These are phyloP conservation scores for Chrysanthemum makinoi DNA, from an alignment of 129 eudicot species.

Conservation along the genomic window DNA sequence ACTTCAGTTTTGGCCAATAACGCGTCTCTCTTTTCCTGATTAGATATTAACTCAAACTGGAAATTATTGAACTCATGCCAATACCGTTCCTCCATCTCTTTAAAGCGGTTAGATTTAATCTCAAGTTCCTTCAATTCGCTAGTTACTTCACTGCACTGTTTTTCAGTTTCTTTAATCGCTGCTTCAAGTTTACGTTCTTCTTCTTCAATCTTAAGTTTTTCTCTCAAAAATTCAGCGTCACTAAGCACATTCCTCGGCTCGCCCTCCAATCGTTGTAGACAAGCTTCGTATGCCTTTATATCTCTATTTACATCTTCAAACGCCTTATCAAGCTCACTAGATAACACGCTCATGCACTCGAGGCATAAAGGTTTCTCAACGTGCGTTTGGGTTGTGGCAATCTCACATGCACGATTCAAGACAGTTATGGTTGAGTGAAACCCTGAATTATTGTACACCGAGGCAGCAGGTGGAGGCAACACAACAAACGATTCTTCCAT, in stretches of 20 bases:
- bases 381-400: constrained; percentile 88
- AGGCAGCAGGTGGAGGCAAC: constrained; percentile 95
- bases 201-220: constrained; percentile 93
- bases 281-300: constrained; percentile 89
- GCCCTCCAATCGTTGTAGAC: constrained; percentile 89
- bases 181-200: constrained; percentile 99
- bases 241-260: constrained; percentile 74
- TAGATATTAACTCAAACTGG: constrained; percentile 83
- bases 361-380: constrained; percentile 96
- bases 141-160: constrained; percentile 81
- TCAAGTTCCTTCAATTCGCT: constrained; percentile 87
- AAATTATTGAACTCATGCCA: constrained; percentile 96
- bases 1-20: constrained; percentile 92
- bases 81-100: constrained; percentile 96
- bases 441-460: constrained; percentile 86
- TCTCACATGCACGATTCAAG: constrained; percentile 88
- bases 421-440: constrained; percentile 87
- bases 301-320: constrained; percentile 94
- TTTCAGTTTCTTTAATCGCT: constrained; percentile 94
- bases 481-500: constrained; percentile 99
- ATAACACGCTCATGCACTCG: constrained; percentile 93
- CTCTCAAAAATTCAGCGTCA: constrained; percentile 84
- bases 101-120: constrained; percentile 77
- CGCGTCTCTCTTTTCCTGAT: constrained; percentile 97
- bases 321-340: constrained; percentile 95